phyloP scores from a whole-genome alignment of 148 eudicot species.

The Pouteria glomerata region DNA sequence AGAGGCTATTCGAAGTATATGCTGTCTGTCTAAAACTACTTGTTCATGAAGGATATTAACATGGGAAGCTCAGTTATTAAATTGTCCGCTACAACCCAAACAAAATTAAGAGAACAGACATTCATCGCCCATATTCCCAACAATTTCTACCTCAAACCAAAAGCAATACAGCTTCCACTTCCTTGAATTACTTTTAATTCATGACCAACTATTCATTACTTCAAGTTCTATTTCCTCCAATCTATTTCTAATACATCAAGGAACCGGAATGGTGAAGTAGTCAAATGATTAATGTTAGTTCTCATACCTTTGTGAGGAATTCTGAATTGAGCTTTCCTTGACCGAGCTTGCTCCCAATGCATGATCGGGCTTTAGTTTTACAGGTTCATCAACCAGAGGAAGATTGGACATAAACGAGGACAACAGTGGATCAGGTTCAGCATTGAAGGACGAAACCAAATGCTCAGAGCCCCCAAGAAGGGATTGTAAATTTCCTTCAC shows the following conservation, averaged over 20 bases:
- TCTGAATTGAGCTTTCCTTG: conserved; percentile 25
- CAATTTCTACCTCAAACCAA: background rate
- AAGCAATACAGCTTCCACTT: background rate
- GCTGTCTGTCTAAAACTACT: too few relatives aligned
- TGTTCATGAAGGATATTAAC: too few relatives aligned
- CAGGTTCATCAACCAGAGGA: conserved; percentile 36
- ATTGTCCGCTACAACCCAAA: too few relatives aligned
- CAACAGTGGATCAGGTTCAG: conserved; percentile 77
- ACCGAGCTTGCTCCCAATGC: conserved; percentile 29
- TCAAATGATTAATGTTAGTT: background rate
- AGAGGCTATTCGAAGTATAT: too few relatives aligned
- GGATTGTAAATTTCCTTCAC: conserved; percentile 64
- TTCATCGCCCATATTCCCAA: background rate
- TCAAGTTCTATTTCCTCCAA: background rate
- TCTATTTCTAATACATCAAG: too few relatives aligned
- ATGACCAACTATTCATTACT: background rate
- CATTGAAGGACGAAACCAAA: conserved; percentile 41
- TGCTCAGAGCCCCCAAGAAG: conserved; percentile 59
- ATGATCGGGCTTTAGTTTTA: conserved; percentile 35
- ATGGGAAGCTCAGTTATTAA: too few relatives aligned
- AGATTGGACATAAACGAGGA: conserved; percentile 71
- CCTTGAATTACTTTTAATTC: background rate
- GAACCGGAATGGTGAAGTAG: too few relatives aligned
- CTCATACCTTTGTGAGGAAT: conserved; percentile 45
- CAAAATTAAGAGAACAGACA: too few relatives aligned